These are phyloP conservation scores for Wickerhamiella allomyrinae DNA, from an alignment of 805 yeast genomes.

Conservation along the genomic window DNA sequence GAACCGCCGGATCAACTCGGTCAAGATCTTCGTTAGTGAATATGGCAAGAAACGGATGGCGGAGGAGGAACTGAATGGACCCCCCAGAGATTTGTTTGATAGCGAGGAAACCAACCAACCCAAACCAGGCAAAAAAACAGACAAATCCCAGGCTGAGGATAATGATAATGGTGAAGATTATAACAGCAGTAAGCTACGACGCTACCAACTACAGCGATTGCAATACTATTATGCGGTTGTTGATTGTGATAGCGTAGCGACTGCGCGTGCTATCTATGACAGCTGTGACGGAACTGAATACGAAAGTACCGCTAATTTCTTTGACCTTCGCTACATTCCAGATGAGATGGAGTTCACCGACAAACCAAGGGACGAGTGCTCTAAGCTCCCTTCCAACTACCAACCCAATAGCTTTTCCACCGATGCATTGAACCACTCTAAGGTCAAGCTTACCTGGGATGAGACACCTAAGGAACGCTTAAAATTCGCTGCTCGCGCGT, in stretches of 20 bases:
- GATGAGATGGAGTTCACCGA: constrained; percentile 73
- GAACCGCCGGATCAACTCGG: constrained; percentile 52
- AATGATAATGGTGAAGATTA: constrained; percentile 70
- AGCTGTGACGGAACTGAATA: constrained; percentile 91
- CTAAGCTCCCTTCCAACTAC: constrained; percentile 58
- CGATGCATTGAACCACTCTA: constrained; percentile 91
- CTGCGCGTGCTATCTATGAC: constrained; percentile 65
- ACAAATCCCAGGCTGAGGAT: constrained; percentile 33
- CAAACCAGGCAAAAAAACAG: constrained; percentile 16
- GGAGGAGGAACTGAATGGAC: constrained; percentile 81
- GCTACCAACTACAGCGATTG: constrained; percentile 82
- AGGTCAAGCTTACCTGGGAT: constrained; percentile 95
- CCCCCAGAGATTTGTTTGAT: constrained; percentile 70
- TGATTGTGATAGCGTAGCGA: constrained; percentile 54
- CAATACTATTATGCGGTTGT: constrained; percentile 90
- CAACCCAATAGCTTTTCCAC: constrained; percentile 75
- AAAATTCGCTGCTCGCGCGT: constrained; percentile 61
- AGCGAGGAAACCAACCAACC: constrained; percentile 26
- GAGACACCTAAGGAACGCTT: constrained; percentile 89
- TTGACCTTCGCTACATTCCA: constrained; percentile 85
- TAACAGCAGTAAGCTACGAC: constrained; percentile 68
- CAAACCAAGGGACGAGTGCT: constrained; percentile 60
- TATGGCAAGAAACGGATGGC: constrained; percentile 88
- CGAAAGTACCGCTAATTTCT: constrained; percentile 88
- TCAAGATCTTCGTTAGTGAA: constrained; percentile 72